Evolutionary conservation across 1,284 basidiomycete genomes (phyloP), one percentile per base, ranked within the genome.

Genomic region (Chiua sp.): DNA sequence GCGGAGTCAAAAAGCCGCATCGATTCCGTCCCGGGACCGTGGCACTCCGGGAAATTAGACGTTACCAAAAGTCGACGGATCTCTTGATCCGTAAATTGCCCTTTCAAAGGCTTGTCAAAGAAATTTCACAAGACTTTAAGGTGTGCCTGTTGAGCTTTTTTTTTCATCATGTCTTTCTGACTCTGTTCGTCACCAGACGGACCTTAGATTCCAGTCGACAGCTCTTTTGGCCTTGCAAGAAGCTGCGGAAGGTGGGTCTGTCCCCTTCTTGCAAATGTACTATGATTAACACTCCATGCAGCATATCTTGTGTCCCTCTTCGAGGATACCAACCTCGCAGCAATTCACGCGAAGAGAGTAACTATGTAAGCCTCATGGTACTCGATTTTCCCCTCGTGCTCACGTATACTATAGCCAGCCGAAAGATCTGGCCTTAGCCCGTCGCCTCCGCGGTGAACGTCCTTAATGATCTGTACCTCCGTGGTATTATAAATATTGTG

Each of bases 1-100:
- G 91, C 77, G 91, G 91, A 81, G 90, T 91, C 72, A 90, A 91
- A 87, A 91, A 90, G 84, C 88, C 88, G 62, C 89, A 92, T 79
- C 84, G 81, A 54, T 83, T 83, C 79, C 76, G 81, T 50, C 82
- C 82, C 6, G 82, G 82, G 54, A 93, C 91, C 65, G 91, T 93
- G 77, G 91, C 91, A 64, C 87, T 93, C 62, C 88, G 92, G 78
- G 91, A 93, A 79, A 93, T 93, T 72, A 83, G 91, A 75, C 83
- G 89, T 64, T 93, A 93, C 84, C 92, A 93, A 76, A 91, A 89
- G 81, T 89, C 89, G 65, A 90, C 92, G 60, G 89, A 91, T 78
- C 83, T 91, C 63, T 79, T 91, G 68, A 91, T 91, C 77, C 82
- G 89, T 73, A 91, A 91, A 80, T 82, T 91, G 62, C 89, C 90